phyloP scores from a whole-genome alignment of 2,329 filamentous ascomycete genomes.

The Exophiala viscosa region DNA sequence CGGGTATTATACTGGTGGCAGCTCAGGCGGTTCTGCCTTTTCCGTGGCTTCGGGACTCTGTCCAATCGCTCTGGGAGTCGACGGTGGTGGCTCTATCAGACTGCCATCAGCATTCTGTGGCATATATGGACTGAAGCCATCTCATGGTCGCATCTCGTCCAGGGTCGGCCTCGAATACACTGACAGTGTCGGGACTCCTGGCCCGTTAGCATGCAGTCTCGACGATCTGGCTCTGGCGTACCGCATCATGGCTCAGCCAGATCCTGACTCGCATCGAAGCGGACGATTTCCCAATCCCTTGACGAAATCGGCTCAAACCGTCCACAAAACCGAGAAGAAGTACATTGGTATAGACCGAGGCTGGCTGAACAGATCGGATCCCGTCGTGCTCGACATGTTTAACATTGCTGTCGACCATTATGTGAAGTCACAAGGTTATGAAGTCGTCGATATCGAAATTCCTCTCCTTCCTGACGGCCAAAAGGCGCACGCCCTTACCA shows the following conservation, averaged over 20 bases:
- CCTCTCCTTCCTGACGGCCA: slow-evolving; percentile 65
- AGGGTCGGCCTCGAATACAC: slow-evolving; percentile 58
- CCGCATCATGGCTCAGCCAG: slow-evolving; percentile 69
- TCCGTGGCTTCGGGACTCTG: slow-evolving; percentile 66
- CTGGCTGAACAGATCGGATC: slow-evolving; percentile 68
- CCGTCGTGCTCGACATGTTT: slow-evolving; percentile 60
- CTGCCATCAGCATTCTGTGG: slow-evolving; percentile 74
- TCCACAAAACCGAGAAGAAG: slow-evolving; percentile 42
- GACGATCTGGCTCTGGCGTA: slow-evolving; percentile 79
- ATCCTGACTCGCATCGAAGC: slow-evolving; percentile 46
- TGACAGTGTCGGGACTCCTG: slow-evolving; percentile 63
- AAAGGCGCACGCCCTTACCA: slow-evolving; percentile 71
- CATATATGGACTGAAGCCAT: slow-evolving; percentile 75
- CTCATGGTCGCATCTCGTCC: slow-evolving; percentile 61
- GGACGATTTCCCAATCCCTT: slow-evolving; percentile 54
- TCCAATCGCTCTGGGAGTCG: slow-evolving; percentile 70
- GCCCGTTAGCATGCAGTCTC: slow-evolving; percentile 72
- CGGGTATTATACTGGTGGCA: slow-evolving; percentile 75
- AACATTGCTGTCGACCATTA: slow-evolving; percentile 59
- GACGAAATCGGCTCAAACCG: slow-evolving; percentile 31
- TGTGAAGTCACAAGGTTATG: slow-evolving; percentile 36
- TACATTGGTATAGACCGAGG: slow-evolving; percentile 66
- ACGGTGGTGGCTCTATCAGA: slow-evolving; percentile 72
- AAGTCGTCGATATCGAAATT: slow-evolving; percentile 49
- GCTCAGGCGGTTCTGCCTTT: slow-evolving; percentile 72